Percentiles rank a stretch among this genome's conserved stretches.
Conservation (phyloP, 495 filamentous ascomycete genomes). For the Penicillium parvum region DNA sequence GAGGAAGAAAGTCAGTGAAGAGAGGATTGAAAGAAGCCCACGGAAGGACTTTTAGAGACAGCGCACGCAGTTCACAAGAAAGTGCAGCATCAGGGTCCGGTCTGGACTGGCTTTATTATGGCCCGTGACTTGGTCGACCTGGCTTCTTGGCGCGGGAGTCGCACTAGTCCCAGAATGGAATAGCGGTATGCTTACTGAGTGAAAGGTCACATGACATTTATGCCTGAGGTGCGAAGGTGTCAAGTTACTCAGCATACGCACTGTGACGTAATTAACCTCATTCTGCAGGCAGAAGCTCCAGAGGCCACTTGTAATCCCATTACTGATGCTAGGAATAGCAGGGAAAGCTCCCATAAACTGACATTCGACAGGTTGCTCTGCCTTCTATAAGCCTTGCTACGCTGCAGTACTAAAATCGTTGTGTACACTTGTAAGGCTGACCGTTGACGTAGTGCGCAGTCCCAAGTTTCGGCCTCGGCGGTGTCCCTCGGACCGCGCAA, state of each 20-base stretch:
- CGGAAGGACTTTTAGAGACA: conserved; percentile 11
- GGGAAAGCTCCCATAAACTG: no score
- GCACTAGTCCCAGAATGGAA: conserved; percentile 12
- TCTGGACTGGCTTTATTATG: conserved; percentile 29
- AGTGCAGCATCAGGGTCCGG: conserved; percentile 13
- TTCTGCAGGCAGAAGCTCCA: background rate
- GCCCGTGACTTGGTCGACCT: conserved; percentile 29
- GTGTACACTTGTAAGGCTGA: conserved; percentile 5
- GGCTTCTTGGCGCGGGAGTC: conserved; percentile 25
- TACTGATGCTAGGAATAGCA: no score
- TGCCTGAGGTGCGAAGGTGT: background rate
- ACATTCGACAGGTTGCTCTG: no score
- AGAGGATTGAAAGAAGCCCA: conserved; percentile 3
- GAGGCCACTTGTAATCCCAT: no score
- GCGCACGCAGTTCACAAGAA: conserved; percentile 3
- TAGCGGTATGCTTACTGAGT: conserved; percentile 1
- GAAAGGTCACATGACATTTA: conserved; percentile 2
- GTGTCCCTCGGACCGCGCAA: background rate
- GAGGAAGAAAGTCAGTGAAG: conserved; percentile 15
- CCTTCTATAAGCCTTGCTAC: background rate
- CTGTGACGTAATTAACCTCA: conserved; percentile 1
- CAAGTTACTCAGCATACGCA: background rate
- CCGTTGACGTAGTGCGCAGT: conserved; percentile 18
- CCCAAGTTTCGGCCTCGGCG: conserved; percentile 8
- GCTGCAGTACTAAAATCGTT: background rate